These are phyloP conservation scores for Calonectria fujianensis DNA, from an alignment of 2,329 filamentous ascomycete genomes.

Conservation along the genomic window DNA sequence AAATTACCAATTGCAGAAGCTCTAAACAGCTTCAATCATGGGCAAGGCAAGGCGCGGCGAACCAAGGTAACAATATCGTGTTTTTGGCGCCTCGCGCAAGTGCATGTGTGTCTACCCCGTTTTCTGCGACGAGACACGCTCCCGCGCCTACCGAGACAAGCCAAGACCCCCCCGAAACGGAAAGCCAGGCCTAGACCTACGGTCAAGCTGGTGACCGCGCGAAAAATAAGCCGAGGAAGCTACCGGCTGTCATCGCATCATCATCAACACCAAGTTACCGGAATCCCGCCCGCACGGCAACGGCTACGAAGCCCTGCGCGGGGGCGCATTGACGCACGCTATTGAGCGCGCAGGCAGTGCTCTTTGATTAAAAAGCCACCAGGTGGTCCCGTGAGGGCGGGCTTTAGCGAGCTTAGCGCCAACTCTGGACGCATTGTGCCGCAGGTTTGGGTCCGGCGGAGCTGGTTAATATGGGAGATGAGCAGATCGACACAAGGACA, in stretches of 20 bases:
- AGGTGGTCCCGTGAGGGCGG: background rate
- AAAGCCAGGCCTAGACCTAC: background rate
- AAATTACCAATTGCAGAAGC: background rate
- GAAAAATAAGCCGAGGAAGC: background rate
- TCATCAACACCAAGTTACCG: background rate
- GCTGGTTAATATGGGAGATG: background rate
- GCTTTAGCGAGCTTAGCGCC: background rate
- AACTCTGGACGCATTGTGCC: background rate
- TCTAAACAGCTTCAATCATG: background rate
- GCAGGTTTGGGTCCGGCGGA: background rate
- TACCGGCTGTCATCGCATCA: slow-evolving; percentile 18
- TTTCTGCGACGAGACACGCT: background rate
- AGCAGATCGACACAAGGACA: background rate
- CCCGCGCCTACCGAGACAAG: background rate
- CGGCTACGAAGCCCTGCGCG: background rate
- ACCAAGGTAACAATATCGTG: no score
- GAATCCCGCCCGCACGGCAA: background rate
- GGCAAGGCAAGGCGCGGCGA: background rate
- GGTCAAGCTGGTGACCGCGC: background rate
- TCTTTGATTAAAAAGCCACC: slow-evolving; percentile 5
- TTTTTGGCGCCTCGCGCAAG: background rate
- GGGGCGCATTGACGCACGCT: background rate
- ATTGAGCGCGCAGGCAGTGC: background rate
- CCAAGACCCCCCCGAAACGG: background rate
- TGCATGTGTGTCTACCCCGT: background rate